These are phyloP conservation scores for Starmera stellimalicola DNA, from an alignment of 1,139 yeast species.

Conservation along the genomic window DNA sequence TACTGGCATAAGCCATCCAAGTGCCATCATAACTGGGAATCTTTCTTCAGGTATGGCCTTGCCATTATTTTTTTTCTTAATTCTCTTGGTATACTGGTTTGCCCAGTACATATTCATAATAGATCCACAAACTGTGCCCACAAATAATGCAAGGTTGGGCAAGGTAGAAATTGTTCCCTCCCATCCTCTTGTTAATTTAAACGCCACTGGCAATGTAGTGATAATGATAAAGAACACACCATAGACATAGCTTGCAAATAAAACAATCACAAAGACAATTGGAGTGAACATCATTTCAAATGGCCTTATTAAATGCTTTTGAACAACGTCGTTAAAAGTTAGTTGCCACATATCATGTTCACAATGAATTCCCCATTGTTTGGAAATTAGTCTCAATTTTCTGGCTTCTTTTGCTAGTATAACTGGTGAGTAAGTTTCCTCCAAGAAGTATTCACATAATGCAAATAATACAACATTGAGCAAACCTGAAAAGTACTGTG, in stretches of 20 bases:
- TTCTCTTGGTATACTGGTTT: constrained; percentile 21
- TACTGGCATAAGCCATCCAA: constrained; percentile 42
- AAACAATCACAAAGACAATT: constrained; percentile 30
- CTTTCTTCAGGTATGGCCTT: constrained; percentile 45
- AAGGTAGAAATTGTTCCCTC: constrained; percentile 36
- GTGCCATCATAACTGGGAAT: constrained; percentile 35
- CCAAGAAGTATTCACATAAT: constrained; percentile 19
- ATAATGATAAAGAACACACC: constrained; percentile 34
- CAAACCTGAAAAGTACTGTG: constrained; percentile 32
- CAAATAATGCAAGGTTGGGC: constrained; percentile 46
- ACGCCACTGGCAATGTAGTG: constrained; percentile 28
- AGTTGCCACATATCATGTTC: constrained; percentile 34
- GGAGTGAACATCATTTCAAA: constrained; percentile 36
- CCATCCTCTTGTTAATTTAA: constrained; percentile 27
- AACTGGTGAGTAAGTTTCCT: constrained; percentile 31
- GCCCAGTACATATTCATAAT: constrained; percentile 27
- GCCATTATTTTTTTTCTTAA: constrained; percentile 23
- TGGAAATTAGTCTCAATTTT: constrained; percentile 25
- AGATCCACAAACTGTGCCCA: constrained; percentile 51
- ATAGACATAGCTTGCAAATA: constrained; percentile 35
- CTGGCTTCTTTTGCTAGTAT: constrained; percentile 27
- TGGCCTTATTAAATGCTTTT: constrained; percentile 32
- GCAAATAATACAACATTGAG: constrained; percentile 21
- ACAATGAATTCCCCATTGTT: constrained; percentile 27
- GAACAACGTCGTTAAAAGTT: constrained; percentile 27